A percentile compares a stretch with the other conserved stretches of the same genome.
phyloP scores from a whole-genome alignment of 306 rosid genomes.

The Vigna mungo region DNA sequence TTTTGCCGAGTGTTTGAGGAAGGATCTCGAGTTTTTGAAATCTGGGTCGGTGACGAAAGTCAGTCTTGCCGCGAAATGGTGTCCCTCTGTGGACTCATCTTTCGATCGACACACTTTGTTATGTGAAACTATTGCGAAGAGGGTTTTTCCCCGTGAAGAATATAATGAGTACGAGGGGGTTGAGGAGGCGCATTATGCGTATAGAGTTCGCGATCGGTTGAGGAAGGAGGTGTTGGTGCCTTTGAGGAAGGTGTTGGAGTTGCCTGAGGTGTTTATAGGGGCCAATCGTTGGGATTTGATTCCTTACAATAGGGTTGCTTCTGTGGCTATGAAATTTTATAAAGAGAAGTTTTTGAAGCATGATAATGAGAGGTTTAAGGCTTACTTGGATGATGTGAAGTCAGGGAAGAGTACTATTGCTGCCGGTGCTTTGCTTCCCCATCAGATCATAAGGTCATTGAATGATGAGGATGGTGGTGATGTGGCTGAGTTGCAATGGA shows the following conservation, averaged over 20 bases:
- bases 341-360: slow-evolving; percentile 60
- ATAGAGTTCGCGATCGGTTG: slow-evolving; percentile 70
- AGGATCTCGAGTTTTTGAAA: slow-evolving; percentile 56
- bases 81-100: slow-evolving; percentile 76
- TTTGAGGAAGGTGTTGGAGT: slow-evolving; percentile 61
- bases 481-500: slow-evolving; percentile 80
- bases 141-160: slow-evolving; percentile 57
- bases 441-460: slow-evolving; percentile 55
- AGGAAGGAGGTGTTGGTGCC: slow-evolving; percentile 75
- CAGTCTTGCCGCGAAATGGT: slow-evolving; percentile 83
- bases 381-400: slow-evolving; percentile 57
- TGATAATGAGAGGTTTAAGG: slow-evolving; percentile 56
- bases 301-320: slow-evolving; percentile 70
- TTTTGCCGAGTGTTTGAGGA: slow-evolving; percentile 61
- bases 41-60: slow-evolving; percentile 42
- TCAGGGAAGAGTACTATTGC: slow-evolving; percentile 57
- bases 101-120: slow-evolving; percentile 64
- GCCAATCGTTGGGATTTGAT: slow-evolving; percentile 61
- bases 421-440: slow-evolving; percentile 74
- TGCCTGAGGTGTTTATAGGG: slow-evolving; percentile 78
- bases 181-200: slow-evolving; percentile 75
- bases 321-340: slow-evolving; percentile 68
- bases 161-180: slow-evolving; percentile 60
- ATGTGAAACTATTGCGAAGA: slow-evolving; percentile 72
- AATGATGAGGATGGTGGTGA: slow-evolving; percentile 40